Base-by-base conservation (phyloP, 306 rosid genomes). In the Malus fusca region DNA sequence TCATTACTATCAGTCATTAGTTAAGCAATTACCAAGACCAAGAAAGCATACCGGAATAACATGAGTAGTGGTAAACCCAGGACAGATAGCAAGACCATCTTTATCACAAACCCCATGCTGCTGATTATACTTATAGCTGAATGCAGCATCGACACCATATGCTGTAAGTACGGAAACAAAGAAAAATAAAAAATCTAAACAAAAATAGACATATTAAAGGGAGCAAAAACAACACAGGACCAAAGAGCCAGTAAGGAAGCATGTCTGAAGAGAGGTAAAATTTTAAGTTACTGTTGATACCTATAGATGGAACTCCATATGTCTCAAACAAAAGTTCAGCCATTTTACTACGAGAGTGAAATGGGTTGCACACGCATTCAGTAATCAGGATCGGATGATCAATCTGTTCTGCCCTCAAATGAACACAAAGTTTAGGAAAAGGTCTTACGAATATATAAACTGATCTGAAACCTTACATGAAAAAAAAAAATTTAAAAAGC, bases 271-370 rank as follows among this genome's bases (percentile, higher is more conserved):
- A 40, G 46, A 23, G 19, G 9, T 14, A 11, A 58, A 37, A 19
- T 33, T 65, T 15, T 28, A 7, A 70, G 77, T 78, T 33, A 61
- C 74, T 17, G 69, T 25, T 52, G 68, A 23, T 89, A 96, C 97
- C 97, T 88, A 92, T 70, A 18, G 93, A 92, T 72, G 97, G 99
- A 85, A 90, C 96, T 77, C 99, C 99, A 75, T 92, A 95, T 40
- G 99, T 92, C 87, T 96, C 98, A 83, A 96, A 96, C 68, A 92
- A 90, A 80, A 96, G 98, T 77, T 96, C 99, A 44, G 87, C 97
- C 99, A 96, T 96, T 88, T 92, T 92, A 88, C 92, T 84, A 33
- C 99, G 97, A 78, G 98, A 96, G 30, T 96, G 97, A 78, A 92
- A 84, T 59, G 99, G 97, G 83, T 96, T 96, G 93, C 98, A 87